These are phyloP conservation scores for Monosporascus sp. DNA, from an alignment of 2,329 filamentous ascomycete genomes.

Conservation along the genomic window DNA sequence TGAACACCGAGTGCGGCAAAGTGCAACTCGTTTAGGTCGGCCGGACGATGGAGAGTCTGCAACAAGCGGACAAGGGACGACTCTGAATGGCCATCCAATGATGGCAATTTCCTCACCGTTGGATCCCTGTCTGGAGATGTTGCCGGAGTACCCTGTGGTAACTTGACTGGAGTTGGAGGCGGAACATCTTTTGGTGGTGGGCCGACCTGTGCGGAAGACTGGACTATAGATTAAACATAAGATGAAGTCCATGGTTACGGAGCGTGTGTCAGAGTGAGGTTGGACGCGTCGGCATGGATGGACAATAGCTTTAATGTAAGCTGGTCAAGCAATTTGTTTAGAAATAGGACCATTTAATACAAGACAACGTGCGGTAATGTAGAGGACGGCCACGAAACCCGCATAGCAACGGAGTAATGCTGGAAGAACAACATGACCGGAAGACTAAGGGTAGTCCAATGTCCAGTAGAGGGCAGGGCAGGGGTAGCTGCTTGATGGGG, in stretches of 20 bases:
- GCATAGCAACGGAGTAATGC: too few relatives aligned
- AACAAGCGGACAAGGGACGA: slow-evolving; percentile 45
- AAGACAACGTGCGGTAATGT: too few relatives aligned
- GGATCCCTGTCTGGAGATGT: slow-evolving; percentile 8
- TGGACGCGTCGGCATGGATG: too few relatives aligned
- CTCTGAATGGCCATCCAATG: slow-evolving; percentile 12
- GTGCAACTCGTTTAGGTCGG: slow-evolving; percentile 42
- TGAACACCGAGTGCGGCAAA: slow-evolving; percentile 55
- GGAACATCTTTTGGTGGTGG: slow-evolving; percentile 45
- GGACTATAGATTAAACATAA: slow-evolving; percentile 20
- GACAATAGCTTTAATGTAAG: too few relatives aligned
- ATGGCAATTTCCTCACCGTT: slow-evolving; percentile 1
- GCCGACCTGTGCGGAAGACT: slow-evolving; percentile 14
- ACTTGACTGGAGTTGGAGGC: slow-evolving; percentile 49
- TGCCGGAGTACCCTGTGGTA: slow-evolving; percentile 40
- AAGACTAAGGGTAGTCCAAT: too few relatives aligned
- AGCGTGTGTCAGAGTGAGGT: background rate
- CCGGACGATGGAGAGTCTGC: slow-evolving; percentile 48
- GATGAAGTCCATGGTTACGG: slow-evolving; percentile 7
- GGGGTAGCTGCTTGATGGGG: background rate
- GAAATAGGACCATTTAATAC: too few relatives aligned
- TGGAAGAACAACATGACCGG: too few relatives aligned
- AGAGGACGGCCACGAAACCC: too few relatives aligned
- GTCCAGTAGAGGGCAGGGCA: too few relatives aligned
- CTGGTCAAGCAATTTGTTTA: too few relatives aligned